Conservation (phyloP, 2,329 filamentous ascomycete species). For the Fusarium fujikuroi region DNA sequence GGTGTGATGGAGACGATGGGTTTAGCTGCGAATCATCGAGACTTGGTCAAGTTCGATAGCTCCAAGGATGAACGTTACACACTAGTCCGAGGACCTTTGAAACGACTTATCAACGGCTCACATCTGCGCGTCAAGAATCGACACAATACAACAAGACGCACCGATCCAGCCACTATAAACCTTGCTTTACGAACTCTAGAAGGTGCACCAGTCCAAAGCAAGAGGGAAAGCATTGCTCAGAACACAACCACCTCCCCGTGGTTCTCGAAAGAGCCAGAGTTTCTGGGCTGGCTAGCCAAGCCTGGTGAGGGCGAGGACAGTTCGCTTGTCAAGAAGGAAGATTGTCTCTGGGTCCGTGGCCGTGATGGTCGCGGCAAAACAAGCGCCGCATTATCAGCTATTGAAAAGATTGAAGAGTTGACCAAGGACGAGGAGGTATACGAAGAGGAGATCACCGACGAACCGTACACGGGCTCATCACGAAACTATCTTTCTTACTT, state of each 20-base stretch:
- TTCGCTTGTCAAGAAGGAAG: conserved; percentile 25
- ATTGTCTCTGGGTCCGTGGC: conserved; percentile 54
- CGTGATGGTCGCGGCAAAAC: conserved; percentile 57
- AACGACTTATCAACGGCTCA: conserved; percentile 51
- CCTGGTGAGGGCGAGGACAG: neutral
- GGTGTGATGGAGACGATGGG: conserved; percentile 50
- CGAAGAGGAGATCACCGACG: conserved; percentile 41
- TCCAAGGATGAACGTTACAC: conserved; percentile 52
- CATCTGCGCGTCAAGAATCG: conserved; percentile 51
- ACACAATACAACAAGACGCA: conserved; percentile 50
- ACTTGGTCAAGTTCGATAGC: conserved; percentile 56
- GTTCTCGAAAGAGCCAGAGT: conserved; percentile 52
- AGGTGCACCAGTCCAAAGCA: conserved; percentile 49
- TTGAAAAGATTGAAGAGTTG: conserved; percentile 50
- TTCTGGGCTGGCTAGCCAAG: conserved; percentile 49
- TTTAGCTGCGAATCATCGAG: conserved; percentile 52
- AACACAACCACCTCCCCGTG: conserved; percentile 51
- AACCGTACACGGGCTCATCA: conserved; percentile 22
- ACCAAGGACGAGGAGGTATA: conserved; percentile 44
- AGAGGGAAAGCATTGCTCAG: conserved; percentile 46
- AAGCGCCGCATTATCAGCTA: conserved; percentile 52
- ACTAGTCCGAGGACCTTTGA: conserved; percentile 51
- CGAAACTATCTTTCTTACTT: conserved; percentile 52
- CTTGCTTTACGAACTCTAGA: conserved; percentile 49
- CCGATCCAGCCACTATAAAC: conserved; percentile 49